Base-by-base conservation (phyloP, 2,329 filamentous ascomycete species). In the Aspergillus sp. region DNA sequence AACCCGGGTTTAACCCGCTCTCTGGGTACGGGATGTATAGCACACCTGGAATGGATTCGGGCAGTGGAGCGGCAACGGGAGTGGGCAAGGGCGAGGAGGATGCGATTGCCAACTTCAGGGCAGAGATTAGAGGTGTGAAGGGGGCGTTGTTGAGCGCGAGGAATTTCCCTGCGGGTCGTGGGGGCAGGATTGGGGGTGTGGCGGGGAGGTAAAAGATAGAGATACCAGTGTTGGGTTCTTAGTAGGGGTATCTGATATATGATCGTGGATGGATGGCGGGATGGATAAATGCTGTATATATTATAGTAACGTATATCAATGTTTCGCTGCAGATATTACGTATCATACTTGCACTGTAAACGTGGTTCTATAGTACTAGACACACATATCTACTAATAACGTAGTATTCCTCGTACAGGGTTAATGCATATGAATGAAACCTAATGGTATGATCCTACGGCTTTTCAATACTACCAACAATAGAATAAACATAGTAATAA, bases 51-150 rank as follows among this genome's bases (percentile, higher is more conserved):
- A 69, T 74, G 17, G 72, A 66, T 32, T 63, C 65, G 1, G 59
- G 54, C 2, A 60, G 38, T 55, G 60, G 56, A 10, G 59, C 63
- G 13, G 59, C 70, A 30, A 63, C 67, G 4, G 72, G 71, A 4
- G 65, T 72, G n/a, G 74, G 72, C 28, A 78, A 77, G 65, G 77
- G 73, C 21, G 81, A 83, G 65, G 80, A 84, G 25, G 85, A 87
- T 67, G 84, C 83, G n/a, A 81, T 87, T 58, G 79, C 84, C 13
- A 78, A 79, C 38, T 75, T 89, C 64, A 85, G 84, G 72, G 79
- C 80, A 45, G 86, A 89, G 66, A 88, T 89, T 55, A 76, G 85
- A 58, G 81, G 84, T 36, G 82, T 89, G 19, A 89, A 89, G 72
- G 87, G 86, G 12, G 85, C 86, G 2, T 76, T 89, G 58, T 70